phyloP scores from a whole-genome alignment of 192 early-diverging fungal species.

The Coemansia sp. region DNA sequence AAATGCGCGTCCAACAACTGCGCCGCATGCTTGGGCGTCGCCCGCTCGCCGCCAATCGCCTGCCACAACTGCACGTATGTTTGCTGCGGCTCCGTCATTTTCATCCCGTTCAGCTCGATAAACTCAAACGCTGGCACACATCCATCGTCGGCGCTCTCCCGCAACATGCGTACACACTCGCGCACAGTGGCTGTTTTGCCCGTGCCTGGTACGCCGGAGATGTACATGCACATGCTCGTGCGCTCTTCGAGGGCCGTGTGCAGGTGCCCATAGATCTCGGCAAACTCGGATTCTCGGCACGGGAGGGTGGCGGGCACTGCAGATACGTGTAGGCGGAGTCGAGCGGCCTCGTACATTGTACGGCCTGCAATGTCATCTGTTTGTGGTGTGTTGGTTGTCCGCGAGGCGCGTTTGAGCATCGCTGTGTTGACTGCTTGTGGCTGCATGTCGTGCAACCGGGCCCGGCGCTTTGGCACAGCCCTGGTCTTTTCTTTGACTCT shows the following conservation, averaged over 20 bases:
- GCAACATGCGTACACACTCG: slow-evolving; percentile 75
- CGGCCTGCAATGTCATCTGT: slow-evolving; percentile 16
- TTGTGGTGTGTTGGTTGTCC: slow-evolving; percentile 4
- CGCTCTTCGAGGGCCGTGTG: slow-evolving; percentile 78
- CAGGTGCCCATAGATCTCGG: slow-evolving; percentile 71
- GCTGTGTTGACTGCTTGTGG: slow-evolving; percentile 31
- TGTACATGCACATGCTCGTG: slow-evolving; percentile 85
- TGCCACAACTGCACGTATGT: slow-evolving; percentile 85
- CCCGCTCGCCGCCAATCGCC: slow-evolving; percentile 55
- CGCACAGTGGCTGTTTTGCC: slow-evolving; percentile 96
- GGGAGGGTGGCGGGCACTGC: slow-evolving; percentile 88
- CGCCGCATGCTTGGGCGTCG: slow-evolving; percentile 74
- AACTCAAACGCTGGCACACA: slow-evolving; percentile 76
- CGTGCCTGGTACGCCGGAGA: slow-evolving; percentile 95
- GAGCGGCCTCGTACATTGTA: slow-evolving; percentile 64
- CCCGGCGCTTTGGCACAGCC: slow-evolving; percentile 21
- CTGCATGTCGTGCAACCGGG: slow-evolving; percentile 45
- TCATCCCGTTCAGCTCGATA: slow-evolving; percentile 98
- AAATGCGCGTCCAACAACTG: slow-evolving; percentile 75
- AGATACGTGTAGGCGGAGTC: slow-evolving; percentile 82
- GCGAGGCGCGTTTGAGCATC: slow-evolving; percentile 25
- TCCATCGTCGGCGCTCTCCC: slow-evolving; percentile 57
- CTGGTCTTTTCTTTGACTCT: slow-evolving; percentile 6
- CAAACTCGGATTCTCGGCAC: slow-evolving; percentile 93
- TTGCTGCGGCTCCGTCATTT: slow-evolving; percentile 87